A percentile compares a stretch with the other conserved stretches of the same genome.
Conservation (phyloP, 1,284 basidiomycete genomes). For the Xerocomus amazonicus region DNA sequence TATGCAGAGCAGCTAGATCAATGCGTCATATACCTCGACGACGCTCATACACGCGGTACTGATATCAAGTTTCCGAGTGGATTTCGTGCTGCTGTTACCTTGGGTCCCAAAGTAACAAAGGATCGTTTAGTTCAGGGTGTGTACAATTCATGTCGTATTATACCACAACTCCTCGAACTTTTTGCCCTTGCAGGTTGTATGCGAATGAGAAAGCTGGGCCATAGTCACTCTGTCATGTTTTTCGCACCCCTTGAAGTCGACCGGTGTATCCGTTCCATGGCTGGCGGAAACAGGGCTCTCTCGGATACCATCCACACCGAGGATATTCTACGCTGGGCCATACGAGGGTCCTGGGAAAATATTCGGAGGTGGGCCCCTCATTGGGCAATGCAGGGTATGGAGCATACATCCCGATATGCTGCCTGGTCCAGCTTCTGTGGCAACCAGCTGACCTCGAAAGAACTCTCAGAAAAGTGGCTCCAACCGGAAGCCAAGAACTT, state of each 20-base stretch:
- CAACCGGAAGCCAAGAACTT: conserved; percentile 38
- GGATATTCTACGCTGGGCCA: conserved; percentile 44
- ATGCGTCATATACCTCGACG: no score
- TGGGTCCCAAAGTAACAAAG: no score
- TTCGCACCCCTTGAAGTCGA: conserved; percentile 45
- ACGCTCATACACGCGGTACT: no score
- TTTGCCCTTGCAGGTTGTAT: conserved; percentile 37
- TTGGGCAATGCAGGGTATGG: conserved; percentile 47
- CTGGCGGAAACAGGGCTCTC: conserved; percentile 1
- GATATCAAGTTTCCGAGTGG: no score
- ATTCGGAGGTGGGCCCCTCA: conserved; percentile 39
- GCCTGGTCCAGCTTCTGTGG: conserved; percentile 30
- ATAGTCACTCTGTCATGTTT: conserved; percentile 46
- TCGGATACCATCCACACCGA: conserved; percentile 18
- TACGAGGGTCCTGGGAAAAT: conserved; percentile 43
- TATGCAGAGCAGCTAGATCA: no score
- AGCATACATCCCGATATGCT: conserved; percentile 34
- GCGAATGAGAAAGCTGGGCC: conserved; percentile 47
- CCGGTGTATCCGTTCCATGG: conserved; percentile 34
- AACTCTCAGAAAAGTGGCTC: conserved; percentile 33
- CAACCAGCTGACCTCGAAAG: not conserved
- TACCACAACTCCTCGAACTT: no score
- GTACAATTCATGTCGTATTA: no score
- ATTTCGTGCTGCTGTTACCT: no score
- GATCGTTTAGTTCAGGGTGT: no score